Percentiles rank a stretch among this genome's conserved stretches.
Evolutionary conservation across 108 stramenopile genomes (phyloP).

Genomic region (Nitzschia sp.): DNA sequence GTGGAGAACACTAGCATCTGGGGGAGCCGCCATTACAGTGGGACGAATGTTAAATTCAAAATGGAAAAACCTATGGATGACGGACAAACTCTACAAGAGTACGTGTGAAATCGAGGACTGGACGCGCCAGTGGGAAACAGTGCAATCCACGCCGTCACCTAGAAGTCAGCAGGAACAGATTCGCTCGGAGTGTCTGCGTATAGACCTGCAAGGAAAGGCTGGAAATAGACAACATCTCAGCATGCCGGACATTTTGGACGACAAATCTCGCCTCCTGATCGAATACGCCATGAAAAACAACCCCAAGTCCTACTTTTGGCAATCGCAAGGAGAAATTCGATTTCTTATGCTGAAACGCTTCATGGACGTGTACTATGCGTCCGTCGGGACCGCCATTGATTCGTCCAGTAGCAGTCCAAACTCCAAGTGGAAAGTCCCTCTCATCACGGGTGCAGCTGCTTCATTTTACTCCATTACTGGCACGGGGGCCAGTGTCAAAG

Average conservation of each 20-base stretch:
- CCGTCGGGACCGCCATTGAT: conserved; percentile 74
- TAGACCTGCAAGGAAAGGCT: background rate
- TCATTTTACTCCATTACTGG: conserved; percentile 77
- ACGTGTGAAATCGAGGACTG: conserved; percentile 57
- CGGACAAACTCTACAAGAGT: conserved; percentile 54
- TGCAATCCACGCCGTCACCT: conserved; percentile 5
- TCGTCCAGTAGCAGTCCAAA: conserved; percentile 40
- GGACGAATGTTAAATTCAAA: background rate
- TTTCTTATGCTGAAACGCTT: conserved; percentile 74
- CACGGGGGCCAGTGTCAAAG: conserved; percentile 48
- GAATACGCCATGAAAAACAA: conserved; percentile 35
- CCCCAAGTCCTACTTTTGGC: conserved; percentile 59
- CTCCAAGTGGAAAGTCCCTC: conserved; percentile 44
- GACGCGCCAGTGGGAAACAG: conserved; percentile 48
- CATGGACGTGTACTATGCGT: conserved; percentile 83
- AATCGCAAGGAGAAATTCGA: conserved; percentile 73
- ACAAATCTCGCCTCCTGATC: conserved; percentile 41
- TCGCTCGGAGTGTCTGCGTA: background rate
- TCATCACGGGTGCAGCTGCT: conserved; percentile 71
- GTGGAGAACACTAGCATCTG: background rate
- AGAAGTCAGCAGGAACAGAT: conserved; percentile 6
- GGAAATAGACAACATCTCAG: background rate
- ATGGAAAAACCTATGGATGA: conserved; percentile 44
- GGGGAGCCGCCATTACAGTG: background rate
- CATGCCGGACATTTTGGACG: conserved; percentile 15